phyloP scores from a whole-genome alignment of 1,284 basidiomycete genomes.

The Pseudozyma hubeiensis region DNA sequence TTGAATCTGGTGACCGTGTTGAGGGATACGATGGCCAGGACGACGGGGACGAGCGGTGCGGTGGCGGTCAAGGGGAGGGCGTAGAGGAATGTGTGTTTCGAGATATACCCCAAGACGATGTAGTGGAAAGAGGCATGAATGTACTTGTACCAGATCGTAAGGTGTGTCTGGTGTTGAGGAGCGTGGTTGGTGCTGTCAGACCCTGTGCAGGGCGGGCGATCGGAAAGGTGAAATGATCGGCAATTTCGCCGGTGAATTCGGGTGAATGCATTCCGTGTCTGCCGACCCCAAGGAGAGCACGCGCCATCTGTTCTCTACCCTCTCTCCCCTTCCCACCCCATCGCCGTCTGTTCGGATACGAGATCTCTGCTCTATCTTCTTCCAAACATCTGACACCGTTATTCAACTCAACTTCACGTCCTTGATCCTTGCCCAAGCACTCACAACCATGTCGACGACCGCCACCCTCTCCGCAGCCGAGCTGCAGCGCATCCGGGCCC shows the following conservation, averaged over 20 bases:
- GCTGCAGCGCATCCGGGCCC: slow-evolving; percentile 11
- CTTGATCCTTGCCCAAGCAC: no score
- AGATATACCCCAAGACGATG: background rate
- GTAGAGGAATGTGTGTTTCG: background rate
- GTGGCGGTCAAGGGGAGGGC: slow-evolving; percentile 3
- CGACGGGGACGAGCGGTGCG: slow-evolving; percentile 15
- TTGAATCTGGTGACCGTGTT: slow-evolving; percentile 44
- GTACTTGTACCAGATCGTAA: background rate
- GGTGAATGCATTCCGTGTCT: background rate
- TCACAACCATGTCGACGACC: slow-evolving; percentile 3
- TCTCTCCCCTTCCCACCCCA: background rate
- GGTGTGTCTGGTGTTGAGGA: background rate
- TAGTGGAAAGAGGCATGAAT: background rate
- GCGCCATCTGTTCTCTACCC: background rate
- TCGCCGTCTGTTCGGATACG: no score
- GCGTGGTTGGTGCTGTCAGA: background rate
- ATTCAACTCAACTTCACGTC: no score
- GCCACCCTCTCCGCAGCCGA: slow-evolving; percentile 2
- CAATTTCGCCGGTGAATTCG: background rate
- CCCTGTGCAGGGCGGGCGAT: no score
- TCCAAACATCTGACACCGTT: background rate
- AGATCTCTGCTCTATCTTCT: background rate
- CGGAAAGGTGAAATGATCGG: background rate
- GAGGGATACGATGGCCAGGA: slow-evolving; percentile 43
- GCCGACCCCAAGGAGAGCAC: background rate